Evolutionary conservation across 345 rosid species (phyloP).

Genomic region (Carallia pectinifolia): DNA sequence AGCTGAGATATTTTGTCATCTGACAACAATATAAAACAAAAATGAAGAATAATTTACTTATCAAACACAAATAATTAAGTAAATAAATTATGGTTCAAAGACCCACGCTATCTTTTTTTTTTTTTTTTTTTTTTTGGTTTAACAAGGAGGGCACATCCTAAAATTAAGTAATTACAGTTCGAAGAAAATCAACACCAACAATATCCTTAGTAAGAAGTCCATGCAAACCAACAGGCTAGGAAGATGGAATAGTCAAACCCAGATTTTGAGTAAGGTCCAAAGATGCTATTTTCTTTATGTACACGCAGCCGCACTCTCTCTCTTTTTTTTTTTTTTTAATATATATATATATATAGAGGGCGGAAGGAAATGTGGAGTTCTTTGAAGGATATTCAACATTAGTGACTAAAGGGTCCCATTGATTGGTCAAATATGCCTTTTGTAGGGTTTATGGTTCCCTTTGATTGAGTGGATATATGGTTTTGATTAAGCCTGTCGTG

Average conservation of each 20-base stretch:
- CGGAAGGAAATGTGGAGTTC: not conserved
- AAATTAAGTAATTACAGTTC: too few species aligned
- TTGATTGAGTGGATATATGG: slow-evolving; percentile 14
- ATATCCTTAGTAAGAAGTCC: too few species aligned
- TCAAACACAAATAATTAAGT: not conserved
- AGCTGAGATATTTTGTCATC: too few species aligned
- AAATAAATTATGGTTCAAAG: not conserved
- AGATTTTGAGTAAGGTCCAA: too few species aligned
- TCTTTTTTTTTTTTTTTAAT: not conserved
- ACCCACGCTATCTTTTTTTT: too few species aligned
- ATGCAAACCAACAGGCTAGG: too few species aligned
- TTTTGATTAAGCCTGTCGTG: slow-evolving; percentile 29
- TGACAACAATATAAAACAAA: too few species aligned
- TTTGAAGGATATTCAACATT: not conserved
- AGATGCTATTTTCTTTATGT: not conserved
- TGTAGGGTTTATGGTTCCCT: slow-evolving; percentile 15
- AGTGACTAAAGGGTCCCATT: slow-evolving; percentile 11
- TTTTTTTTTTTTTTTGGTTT: too few species aligned
- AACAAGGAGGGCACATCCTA: too few species aligned
- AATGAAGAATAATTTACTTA: too few species aligned
- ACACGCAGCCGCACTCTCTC: not conserved
- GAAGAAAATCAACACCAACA: too few species aligned
- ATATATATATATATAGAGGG: not conserved
- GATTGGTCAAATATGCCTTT: slow-evolving; percentile 25
- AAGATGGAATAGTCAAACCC: too few species aligned